phyloP scores from a whole-genome alignment of 192 early-diverging fungal species.

The Pilaira anomala region DNA sequence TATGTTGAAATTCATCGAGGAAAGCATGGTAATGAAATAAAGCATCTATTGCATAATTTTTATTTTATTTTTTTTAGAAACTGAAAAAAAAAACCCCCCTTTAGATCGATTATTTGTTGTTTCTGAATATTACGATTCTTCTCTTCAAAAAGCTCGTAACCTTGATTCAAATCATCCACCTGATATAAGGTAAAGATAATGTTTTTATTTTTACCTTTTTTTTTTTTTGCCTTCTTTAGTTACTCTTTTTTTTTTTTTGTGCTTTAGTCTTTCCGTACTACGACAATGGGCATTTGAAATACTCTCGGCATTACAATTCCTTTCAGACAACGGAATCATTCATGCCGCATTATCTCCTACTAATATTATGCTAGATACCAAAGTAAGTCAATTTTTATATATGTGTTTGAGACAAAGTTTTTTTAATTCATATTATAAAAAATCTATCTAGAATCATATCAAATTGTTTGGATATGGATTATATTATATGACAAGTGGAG shows the following conservation, averaged over 20 bases:
- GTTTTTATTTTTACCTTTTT: background rate
- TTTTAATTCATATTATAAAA: background rate
- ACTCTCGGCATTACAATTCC: conserved; percentile 45
- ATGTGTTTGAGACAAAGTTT: background rate
- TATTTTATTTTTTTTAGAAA: background rate
- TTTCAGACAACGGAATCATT: conserved; percentile 44
- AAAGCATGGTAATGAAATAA: conserved; percentile 45
- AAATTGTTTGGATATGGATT: conserved; percentile 59
- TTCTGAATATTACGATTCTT: conserved; percentile 44
- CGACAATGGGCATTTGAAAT: conserved; percentile 53
- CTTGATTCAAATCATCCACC: background rate
- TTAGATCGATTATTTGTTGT: conserved; percentile 57
- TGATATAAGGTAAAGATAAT: conserved; percentile 7
- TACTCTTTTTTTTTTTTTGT: background rate
- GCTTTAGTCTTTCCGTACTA: conserved; percentile 22
- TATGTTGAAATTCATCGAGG: conserved; percentile 64
- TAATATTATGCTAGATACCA: conserved; percentile 49
- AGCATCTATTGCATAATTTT: background rate
- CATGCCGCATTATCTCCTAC: conserved; percentile 43
- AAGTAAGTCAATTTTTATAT: conserved; percentile 28
- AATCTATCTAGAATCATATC: conserved; percentile 31
- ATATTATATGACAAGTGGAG: conserved; percentile 54
- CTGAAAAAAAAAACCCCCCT: too few relatives aligned
- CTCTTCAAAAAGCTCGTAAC: conserved; percentile 19
- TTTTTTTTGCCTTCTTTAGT: conserved; percentile 1